A percentile compares a stretch with the other conserved stretches of the same genome.
These are phyloP conservation scores for Zasmidium citrigriseum DNA, from an alignment of 2,329 filamentous ascomycete species.

Conservation along the genomic window DNA sequence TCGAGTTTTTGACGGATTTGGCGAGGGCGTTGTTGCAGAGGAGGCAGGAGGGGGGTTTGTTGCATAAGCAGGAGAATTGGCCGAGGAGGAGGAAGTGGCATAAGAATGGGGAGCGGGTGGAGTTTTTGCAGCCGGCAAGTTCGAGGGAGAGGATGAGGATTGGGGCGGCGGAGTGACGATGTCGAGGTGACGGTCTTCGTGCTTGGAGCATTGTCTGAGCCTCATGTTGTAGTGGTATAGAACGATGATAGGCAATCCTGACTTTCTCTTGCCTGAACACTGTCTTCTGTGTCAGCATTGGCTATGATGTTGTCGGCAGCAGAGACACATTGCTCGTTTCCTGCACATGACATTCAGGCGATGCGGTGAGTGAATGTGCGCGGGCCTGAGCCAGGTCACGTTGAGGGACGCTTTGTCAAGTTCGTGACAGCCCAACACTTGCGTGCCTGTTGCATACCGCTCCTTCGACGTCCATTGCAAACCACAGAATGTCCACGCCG, in stretches of 20 bases:
- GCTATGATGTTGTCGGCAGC: too few relatives aligned
- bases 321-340: too few relatives aligned
- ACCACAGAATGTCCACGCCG: background rate
- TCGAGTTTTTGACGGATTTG: conserved; percentile 23
- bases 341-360: too few relatives aligned
- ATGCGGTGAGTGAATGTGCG: too few relatives aligned
- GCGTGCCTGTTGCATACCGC: background rate
- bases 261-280: too few relatives aligned
- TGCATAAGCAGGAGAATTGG: conserved; percentile 21
- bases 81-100: conserved; percentile 20
- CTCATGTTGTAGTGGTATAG: too few relatives aligned
- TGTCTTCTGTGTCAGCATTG: too few relatives aligned
- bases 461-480: background rate
- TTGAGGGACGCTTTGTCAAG: background rate
- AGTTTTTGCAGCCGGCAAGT: conserved; percentile 14
- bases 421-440: background rate
- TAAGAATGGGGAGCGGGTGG: conserved; percentile 14
- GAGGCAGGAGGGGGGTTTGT: conserved; percentile 6
- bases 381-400: too few relatives aligned
- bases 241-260: too few relatives aligned
- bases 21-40: conserved; percentile 16
- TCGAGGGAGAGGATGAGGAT: conserved; percentile 6
- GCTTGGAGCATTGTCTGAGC: too few relatives aligned
- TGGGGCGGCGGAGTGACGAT: background rate
- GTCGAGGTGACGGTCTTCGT: too few relatives aligned